Conservation (phyloP, 345 rosid species). For the Excoecaria cochinchinensis region DNA sequence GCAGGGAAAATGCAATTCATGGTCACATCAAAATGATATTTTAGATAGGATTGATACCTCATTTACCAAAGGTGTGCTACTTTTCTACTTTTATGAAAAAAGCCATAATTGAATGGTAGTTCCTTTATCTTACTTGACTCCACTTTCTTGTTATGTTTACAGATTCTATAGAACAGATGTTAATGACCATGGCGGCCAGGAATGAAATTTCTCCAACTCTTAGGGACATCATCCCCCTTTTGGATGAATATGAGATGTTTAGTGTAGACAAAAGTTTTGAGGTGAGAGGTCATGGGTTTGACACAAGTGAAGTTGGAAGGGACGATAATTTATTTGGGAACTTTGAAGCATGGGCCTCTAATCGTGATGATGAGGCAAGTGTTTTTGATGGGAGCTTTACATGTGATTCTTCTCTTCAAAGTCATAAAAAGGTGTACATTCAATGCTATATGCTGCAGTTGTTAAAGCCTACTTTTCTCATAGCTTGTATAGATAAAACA, state of each 20-base stretch:
- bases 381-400: conserved; percentile 11
- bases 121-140: not conserved
- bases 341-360: conserved; percentile 28
- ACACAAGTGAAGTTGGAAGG: conserved; percentile 39
- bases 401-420: conserved; percentile 13
- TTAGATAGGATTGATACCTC: conserved; percentile 65
- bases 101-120: not conserved
- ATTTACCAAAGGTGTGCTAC: conserved; percentile 61
- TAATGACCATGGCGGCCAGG: conserved; percentile 48
- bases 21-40: conserved; percentile 41
- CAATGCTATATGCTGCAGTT: not conserved
- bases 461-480: not conserved
- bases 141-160: conserved; percentile 18
- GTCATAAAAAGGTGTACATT: conserved; percentile 4
- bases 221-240: conserved; percentile 49
- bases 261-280: conserved; percentile 37
- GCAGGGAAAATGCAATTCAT: conserved; percentile 62
- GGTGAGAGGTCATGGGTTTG: conserved; percentile 23
- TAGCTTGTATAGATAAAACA: not conserved
- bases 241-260: conserved; percentile 58
- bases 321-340: conserved; percentile 51
- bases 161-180: conserved; percentile 71
- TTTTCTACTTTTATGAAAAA: not conserved
- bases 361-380: conserved; percentile 9
- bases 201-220: conserved; percentile 84